Evolutionary conservation across 148 eudicot species (phyloP), one percentile per base, ranked within the genome.

Genomic region (Heliosperma pusillum): DNA sequence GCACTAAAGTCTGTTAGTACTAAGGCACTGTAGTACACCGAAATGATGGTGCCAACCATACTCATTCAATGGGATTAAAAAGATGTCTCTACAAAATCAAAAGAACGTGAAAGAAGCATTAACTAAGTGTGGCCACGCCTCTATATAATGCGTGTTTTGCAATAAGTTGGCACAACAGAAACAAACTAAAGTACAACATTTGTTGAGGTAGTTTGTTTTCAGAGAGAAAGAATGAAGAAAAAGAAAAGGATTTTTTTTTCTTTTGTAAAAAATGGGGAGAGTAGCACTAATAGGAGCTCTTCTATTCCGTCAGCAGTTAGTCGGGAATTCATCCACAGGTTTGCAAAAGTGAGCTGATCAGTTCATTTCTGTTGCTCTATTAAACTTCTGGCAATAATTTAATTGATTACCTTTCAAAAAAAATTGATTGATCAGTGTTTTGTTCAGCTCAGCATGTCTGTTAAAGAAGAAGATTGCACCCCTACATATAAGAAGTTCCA

Each of bases 331-430:
- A 68, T 45, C 50, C 16, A 13, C 55, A 68, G 55, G 40, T 15
- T 70, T 45, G 58, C 47, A 36, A 69, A 20, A 10, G 33, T 47
- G 58, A 69, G 72, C 30, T 42, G 70, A 67, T 25, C 59, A 16
- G 20, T 50, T 50, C 2, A 15, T 52, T 50, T 60, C 36, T 17
- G 36, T 44, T 73, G 67, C 67, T 73, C 68, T 73, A 56, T 73
- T 60, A 30, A 11, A 42, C 40, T 36, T 73, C 68, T 60, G 57
- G 42, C 47, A 60, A 60, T 16, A 33, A 12, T 13, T 25, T 25
- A 22, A 24, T 33, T 30, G n/a, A n/a, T n/a, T n/a, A n/a, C n/a
- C n/a, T n/a, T n/a, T n/a, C n/a, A n/a, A n/a, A n/a, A n/a, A n/a
- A n/a, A n/a, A n/a, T n/a, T n/a, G n/a, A n/a, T n/a, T n/a, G 53